Conservation (phyloP, 2,329 filamentous ascomycete genomes). For the Penicillium italicum region DNA sequence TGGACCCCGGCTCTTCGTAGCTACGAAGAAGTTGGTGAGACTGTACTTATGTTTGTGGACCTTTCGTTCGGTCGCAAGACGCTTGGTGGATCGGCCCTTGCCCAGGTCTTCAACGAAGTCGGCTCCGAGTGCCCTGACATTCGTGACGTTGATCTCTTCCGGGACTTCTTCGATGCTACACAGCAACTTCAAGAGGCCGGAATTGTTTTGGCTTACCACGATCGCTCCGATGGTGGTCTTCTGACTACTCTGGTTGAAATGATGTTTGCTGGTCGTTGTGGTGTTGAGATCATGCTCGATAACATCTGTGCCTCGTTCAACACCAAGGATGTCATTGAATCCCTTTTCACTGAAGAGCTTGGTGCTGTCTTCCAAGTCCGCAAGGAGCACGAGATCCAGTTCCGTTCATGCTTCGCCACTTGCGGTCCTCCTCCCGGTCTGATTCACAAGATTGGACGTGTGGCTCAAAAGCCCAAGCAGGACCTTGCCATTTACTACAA, state of each 20-base stretch:
- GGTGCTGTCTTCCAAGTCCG: slow-evolving; percentile 94
- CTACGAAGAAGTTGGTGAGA: slow-evolving; percentile 82
- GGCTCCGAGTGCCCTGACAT: slow-evolving; percentile 84
- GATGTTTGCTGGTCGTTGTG: slow-evolving; percentile 95
- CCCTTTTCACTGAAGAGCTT: slow-evolving; percentile 93
- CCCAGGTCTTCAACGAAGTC: slow-evolving; percentile 82
- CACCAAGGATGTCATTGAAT: slow-evolving; percentile 63
- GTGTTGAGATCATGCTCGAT: slow-evolving; percentile 80
- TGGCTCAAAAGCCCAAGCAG: slow-evolving; percentile 66
- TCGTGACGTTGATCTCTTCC: slow-evolving; percentile 72
- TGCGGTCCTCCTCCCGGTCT: slow-evolving; percentile 78
- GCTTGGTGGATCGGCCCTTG: slow-evolving; percentile 84
- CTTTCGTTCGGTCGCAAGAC: slow-evolving; percentile 75
- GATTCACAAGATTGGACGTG: slow-evolving; percentile 77
- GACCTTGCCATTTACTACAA: slow-evolving; percentile 72
- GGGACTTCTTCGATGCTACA: slow-evolving; percentile 88
- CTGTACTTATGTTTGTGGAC: slow-evolving; percentile 84
- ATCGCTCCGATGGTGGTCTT: slow-evolving; percentile 87
- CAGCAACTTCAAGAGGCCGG: slow-evolving; percentile 62
- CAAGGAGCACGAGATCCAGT: slow-evolving; percentile 76
- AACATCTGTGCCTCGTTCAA: slow-evolving; percentile 58
- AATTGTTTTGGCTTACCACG: slow-evolving; percentile 88
- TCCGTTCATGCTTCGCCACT: slow-evolving; percentile 86
- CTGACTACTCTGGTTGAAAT: slow-evolving; percentile 90
- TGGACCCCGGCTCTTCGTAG: slow-evolving; percentile 90